Percentiles rank a stretch among this genome's conserved stretches.
Evolutionary conservation across 805 yeast species (phyloP).

Genomic region (Komagataella populi): DNA sequence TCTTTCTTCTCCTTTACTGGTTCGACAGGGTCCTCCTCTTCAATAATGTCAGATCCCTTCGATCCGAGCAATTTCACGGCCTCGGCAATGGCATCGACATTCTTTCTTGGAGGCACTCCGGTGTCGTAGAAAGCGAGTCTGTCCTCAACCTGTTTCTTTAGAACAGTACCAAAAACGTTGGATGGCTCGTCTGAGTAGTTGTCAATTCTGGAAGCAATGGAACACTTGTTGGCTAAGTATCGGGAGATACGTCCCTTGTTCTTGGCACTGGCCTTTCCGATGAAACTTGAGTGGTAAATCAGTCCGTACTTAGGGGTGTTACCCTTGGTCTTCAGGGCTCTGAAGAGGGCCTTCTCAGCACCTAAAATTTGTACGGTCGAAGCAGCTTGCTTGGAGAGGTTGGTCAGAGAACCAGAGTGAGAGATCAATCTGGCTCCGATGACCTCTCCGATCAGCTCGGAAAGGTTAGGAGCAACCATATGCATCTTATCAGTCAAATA

Average conservation of each 20-base stretch:
- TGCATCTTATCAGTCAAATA: slow-evolving; percentile 94
- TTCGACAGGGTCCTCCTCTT: slow-evolving; percentile 18
- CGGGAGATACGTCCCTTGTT: slow-evolving; percentile 99
- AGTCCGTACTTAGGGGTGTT: slow-evolving; percentile 98
- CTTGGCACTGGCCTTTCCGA: slow-evolving; percentile 96
- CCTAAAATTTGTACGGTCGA: slow-evolving; percentile 98
- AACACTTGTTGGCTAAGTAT: slow-evolving; percentile 96
- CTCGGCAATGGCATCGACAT: slow-evolving; percentile 84
- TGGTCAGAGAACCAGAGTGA: slow-evolving; percentile 96
- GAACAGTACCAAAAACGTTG: slow-evolving; percentile 76
- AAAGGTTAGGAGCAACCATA: slow-evolving; percentile 93
- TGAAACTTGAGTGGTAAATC: slow-evolving; percentile 90
- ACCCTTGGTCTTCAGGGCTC: slow-evolving; percentile 97
- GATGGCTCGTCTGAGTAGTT: slow-evolving; percentile 93
- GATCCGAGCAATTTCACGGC: slow-evolving; percentile 59
- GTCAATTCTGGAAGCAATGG: slow-evolving; percentile 97
- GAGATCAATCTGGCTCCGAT: slow-evolving; percentile 98
- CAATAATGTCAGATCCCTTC: slow-evolving; percentile 14
- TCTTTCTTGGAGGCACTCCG: slow-evolving; percentile 94
- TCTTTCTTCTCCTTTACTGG: slow-evolving; percentile 32
- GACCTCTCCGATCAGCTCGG: slow-evolving; percentile 95
- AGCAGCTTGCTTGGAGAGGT: slow-evolving; percentile 95
- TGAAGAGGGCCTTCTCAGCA: slow-evolving; percentile 97
- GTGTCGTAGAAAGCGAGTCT: slow-evolving; percentile 92
- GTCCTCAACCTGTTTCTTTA: slow-evolving; percentile 96